Evolutionary conservation across 257 asterid species (phyloP).

Genomic region (Primulina huaijiensis): DNA sequence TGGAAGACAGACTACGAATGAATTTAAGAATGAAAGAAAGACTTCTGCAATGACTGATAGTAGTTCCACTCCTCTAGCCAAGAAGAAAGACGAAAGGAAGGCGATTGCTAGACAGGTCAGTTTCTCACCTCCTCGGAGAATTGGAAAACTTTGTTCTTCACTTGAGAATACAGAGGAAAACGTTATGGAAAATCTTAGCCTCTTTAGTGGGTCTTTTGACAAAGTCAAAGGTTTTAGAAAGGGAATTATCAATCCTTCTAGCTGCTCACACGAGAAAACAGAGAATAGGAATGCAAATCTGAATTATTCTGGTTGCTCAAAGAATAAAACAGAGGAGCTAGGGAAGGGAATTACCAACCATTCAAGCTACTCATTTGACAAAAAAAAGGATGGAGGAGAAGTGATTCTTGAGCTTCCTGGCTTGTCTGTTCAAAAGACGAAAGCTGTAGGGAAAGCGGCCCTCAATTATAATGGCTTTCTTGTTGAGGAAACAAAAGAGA

Average conservation of each 20-base stretch:
- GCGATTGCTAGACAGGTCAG: constrained; percentile 28
- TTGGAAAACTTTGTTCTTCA: constrained; percentile 15
- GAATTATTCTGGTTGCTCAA: constrained; percentile 20
- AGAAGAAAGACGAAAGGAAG: constrained; percentile 37
- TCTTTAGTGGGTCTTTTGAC: constrained; percentile 28
- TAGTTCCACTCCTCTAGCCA: constrained; percentile 31
- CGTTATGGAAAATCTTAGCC: constrained; percentile 8
- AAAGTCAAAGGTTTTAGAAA: constrained; percentile 27
- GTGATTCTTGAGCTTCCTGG: constrained; percentile 24
- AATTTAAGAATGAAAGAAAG: constrained; percentile 22
- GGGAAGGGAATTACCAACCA: constrained; percentile 21
- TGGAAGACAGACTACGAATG: constrained; percentile 23
- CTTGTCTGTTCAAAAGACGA: constrained; percentile 21
- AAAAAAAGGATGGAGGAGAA: constrained; percentile 26
- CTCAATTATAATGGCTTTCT: constrained; percentile 27
- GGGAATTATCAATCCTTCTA: constrained; percentile 22
- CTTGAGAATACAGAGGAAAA: constrained; percentile 18
- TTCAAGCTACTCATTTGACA: constrained; percentile 28
- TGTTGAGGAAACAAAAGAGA: constrained; percentile 34
- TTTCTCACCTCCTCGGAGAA: constrained; percentile 24
- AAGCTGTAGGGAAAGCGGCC: constrained; percentile 31
- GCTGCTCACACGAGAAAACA: constrained; percentile 22
- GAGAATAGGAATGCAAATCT: constrained; percentile 24
- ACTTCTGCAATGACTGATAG: constrained; percentile 16
- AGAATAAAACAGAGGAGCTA: constrained; percentile 5